Percentiles rank a stretch among this genome's conserved stretches.
phyloP scores from a whole-genome alignment of 352 stramenopile genomes.

The Globisporangium carolinianum region DNA sequence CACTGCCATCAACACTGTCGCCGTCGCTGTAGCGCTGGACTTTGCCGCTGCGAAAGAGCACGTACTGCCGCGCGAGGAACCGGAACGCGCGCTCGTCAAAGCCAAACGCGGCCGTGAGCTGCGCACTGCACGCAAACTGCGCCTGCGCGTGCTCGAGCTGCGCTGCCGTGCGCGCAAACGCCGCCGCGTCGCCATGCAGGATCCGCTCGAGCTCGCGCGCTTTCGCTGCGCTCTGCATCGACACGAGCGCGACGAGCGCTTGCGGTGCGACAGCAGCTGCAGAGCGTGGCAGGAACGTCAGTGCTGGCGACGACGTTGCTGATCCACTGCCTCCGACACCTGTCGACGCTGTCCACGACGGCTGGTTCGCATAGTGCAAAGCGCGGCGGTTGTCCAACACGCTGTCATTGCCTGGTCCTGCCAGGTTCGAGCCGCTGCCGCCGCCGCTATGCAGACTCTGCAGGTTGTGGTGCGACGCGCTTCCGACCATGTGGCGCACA shows the following conservation, averaged over 20 bases:
- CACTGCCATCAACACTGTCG: not conserved
- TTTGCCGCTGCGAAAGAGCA: slow-evolving; percentile 25
- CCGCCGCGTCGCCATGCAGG: slow-evolving; percentile 53
- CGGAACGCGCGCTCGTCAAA: slow-evolving; percentile 84
- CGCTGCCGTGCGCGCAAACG: slow-evolving; percentile 50
- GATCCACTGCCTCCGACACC: too few species aligned
- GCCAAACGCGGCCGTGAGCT: slow-evolving; percentile 75
- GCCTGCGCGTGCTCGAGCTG: slow-evolving; percentile 44
- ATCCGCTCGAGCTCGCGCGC: slow-evolving; percentile 59
- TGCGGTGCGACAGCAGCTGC: slow-evolving; percentile 18
- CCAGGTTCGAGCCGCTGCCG: slow-evolving; percentile 9
- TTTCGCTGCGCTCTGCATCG: slow-evolving; percentile 69
- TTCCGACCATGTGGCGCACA: slow-evolving; percentile 8
- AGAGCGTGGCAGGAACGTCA: slow-evolving; percentile 22
- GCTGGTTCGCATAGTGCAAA: slow-evolving; percentile 15
- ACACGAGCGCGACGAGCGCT: slow-evolving; percentile 63
- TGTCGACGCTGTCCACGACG: slow-evolving; percentile 3
- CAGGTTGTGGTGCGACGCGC: slow-evolving; percentile 14
- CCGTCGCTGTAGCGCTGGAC: not conserved
- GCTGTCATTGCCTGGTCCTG: not conserved
- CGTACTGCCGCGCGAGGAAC: slow-evolving; percentile 75
- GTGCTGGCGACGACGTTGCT: slow-evolving; percentile 26
- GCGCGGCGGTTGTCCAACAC: slow-evolving; percentile 8
- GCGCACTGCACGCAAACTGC: slow-evolving; percentile 57
- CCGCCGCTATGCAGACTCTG: slow-evolving; percentile 9